Base-by-base conservation (phyloP, 2,329 filamentous ascomycete genomes). In the Xylariales sp. region DNA sequence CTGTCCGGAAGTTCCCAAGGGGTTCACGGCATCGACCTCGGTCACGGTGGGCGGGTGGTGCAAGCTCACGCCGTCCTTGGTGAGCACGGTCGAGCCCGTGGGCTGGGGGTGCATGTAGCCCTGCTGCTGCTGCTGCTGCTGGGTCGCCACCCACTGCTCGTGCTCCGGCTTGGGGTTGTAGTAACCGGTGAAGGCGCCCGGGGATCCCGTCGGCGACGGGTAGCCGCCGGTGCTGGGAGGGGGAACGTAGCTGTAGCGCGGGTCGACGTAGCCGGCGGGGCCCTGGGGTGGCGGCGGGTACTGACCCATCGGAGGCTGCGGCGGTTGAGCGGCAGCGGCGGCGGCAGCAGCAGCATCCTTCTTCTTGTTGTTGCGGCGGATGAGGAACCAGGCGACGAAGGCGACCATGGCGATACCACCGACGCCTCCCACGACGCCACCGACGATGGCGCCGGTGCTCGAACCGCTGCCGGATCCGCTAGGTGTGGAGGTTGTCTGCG, bases 391-490 rank as follows among this genome's bases (percentile, higher is more conserved):
- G 5, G 38, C 23, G 18, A 20, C 40, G 11, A 48, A 31, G 7
- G 38, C 42, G 18, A 45, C 33, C 19, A 47, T 21, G 11, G 40
- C 43, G 7, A 49, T 33, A 4, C 44, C 33, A n/a, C 43, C 47
- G 4, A 46, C 23, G 15, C 45, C 43, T n/a, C 47, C 45, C 4
- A 49, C 23, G 6, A 47, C 43, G 18, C 45, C 47, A n/a, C 47
- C 47, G 5, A 44, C 45, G 11, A 48, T 46, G 16, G 38, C 41
- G 6, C 39, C 41, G 7, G n/a, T 40, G 23, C 8, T n/a, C 21
- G 18, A 29, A 4, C 16, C 11, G 12, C n/a, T 33, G n/a, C 17
- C 6, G 17, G 27, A 23, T 15, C 17, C 12, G 12, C 12, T 15
- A 12, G 38, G 33, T 20, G 38, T 19, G 19, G 29, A 28, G 21